Conservation (phyloP, 495 filamentous ascomycete genomes). For the Talaromyces liani region DNA sequence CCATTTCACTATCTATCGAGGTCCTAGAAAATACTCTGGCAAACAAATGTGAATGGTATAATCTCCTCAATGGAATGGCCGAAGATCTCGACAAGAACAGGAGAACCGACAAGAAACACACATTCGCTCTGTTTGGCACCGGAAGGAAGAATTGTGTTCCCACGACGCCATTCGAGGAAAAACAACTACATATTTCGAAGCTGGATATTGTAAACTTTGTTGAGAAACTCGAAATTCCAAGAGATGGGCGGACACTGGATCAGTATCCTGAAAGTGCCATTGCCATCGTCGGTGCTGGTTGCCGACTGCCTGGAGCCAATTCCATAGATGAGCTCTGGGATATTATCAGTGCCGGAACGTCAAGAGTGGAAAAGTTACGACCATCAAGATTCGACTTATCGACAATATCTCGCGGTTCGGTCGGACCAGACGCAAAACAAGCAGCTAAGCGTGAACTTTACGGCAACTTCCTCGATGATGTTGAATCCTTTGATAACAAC, state of each 20-base stretch:
- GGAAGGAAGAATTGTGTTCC: slow-evolving; percentile 20
- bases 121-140: slow-evolving; percentile 21
- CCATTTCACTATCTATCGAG: slow-evolving; percentile 20
- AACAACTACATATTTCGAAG: slow-evolving; percentile 14
- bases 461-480: slow-evolving; percentile 30
- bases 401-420: not conserved
- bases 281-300: slow-evolving; percentile 17
- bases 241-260: not conserved
- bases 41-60: slow-evolving; percentile 28
- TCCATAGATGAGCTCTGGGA: slow-evolving; percentile 17
- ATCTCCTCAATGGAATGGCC: slow-evolving; percentile 18
- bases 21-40: slow-evolving; percentile 22
- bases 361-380: slow-evolving; percentile 13
- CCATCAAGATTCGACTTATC: slow-evolving; percentile 23
- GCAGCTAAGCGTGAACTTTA: slow-evolving; percentile 20
- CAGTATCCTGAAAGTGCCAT: slow-evolving; percentile 9
- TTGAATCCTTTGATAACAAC: slow-evolving; percentile 6
- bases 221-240: not conserved
- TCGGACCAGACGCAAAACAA: slow-evolving; percentile 18
- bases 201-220: not conserved
- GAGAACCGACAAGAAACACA: slow-evolving; percentile 6
- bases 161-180: slow-evolving; percentile 20
- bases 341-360: slow-evolving; percentile 13
- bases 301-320: slow-evolving; percentile 15
- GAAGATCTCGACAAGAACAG: slow-evolving; percentile 14